A percentile compares a stretch with the other conserved stretches of the same genome.
phyloP scores from a whole-genome alignment of 768 basidiomycete species.

The Podaxis pistillaris region DNA sequence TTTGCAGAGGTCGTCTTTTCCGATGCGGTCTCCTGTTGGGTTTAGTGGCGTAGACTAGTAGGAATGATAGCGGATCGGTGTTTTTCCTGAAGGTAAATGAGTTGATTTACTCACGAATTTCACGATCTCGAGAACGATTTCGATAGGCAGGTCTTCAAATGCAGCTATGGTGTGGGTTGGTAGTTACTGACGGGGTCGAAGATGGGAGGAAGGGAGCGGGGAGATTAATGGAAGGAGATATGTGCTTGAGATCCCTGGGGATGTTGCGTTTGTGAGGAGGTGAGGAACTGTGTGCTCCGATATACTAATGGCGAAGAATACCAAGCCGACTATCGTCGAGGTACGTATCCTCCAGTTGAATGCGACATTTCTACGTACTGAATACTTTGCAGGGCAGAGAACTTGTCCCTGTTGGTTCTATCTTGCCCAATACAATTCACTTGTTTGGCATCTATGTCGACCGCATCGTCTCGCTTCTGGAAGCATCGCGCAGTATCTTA shows the following conservation, averaged over 20 bases:
- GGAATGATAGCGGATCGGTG: too few relatives aligned
- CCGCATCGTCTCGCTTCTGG: slow-evolving; percentile 91
- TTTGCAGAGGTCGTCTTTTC: background rate
- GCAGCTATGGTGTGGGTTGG: background rate
- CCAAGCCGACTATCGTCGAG: slow-evolving; percentile 89
- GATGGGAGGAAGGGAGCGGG: slow-evolving; percentile 59
- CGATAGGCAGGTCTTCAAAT: background rate
- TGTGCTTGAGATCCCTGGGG: slow-evolving; percentile 78
- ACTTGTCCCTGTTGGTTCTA: slow-evolving; percentile 78
- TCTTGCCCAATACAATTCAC: slow-evolving; percentile 82
- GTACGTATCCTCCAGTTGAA: slow-evolving; percentile 28
- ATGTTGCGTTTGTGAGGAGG: slow-evolving; percentile 81
- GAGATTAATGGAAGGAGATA: slow-evolving; percentile 77
- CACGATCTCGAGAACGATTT: slow-evolving; percentile 2
- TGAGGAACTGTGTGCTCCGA: slow-evolving; percentile 90
- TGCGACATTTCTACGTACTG: background rate
- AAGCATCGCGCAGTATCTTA: slow-evolving; percentile 74
- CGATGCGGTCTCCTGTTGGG: background rate
- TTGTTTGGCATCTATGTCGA: slow-evolving; percentile 86
- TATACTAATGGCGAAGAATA: slow-evolving; percentile 93
- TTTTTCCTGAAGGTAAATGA: too few relatives aligned
- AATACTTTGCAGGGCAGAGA: slow-evolving; percentile 67
- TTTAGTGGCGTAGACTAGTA: background rate
- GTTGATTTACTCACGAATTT: background rate
- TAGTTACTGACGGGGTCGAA: too few relatives aligned